phyloP scores from a whole-genome alignment of 331 rosid species.

The Spiraea crenata region DNA sequence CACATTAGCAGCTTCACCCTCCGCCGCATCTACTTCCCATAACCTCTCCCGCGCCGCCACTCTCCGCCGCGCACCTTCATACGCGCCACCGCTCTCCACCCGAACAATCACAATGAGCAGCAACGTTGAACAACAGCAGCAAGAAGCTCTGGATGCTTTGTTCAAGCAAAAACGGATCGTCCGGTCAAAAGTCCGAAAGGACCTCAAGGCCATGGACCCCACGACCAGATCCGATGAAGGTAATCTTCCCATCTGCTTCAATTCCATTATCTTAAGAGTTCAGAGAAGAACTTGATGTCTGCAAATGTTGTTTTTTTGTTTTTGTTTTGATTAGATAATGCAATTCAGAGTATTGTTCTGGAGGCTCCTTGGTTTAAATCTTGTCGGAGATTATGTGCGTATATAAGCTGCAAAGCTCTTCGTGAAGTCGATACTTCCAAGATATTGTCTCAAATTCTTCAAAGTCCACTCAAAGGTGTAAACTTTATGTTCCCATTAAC shows the following conservation, averaged over 20 bases:
- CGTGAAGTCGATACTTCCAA: conserved; percentile 86
- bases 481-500: background rate
- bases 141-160: conserved; percentile 41
- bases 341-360: conserved; percentile 58
- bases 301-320: background rate
- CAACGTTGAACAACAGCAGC: conserved; percentile 26
- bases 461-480: conserved; percentile 36
- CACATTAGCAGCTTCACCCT: conserved; percentile 3
- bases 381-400: conserved; percentile 66
- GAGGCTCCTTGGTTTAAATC: conserved; percentile 88
- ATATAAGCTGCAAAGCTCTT: conserved; percentile 77
- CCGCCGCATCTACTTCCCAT: conserved; percentile 19
- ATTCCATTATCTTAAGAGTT: background rate
- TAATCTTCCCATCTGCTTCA: conserved; percentile 5
- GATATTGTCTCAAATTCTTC: conserved; percentile 59
- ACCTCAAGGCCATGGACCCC: conserved; percentile 69
- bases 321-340: conserved; percentile 42
- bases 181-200: conserved; percentile 68
- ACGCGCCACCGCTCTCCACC: conserved; percentile 1
- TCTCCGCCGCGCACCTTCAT: conserved; percentile 13
- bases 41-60: background rate
- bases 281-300: background rate
- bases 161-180: conserved; percentile 65
- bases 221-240: conserved; percentile 82
- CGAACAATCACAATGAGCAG: conserved; percentile 26